Evolutionary conservation across 176 grass and related monocot genomes (phyloP).

Genomic region (Juncus inflexus): DNA sequence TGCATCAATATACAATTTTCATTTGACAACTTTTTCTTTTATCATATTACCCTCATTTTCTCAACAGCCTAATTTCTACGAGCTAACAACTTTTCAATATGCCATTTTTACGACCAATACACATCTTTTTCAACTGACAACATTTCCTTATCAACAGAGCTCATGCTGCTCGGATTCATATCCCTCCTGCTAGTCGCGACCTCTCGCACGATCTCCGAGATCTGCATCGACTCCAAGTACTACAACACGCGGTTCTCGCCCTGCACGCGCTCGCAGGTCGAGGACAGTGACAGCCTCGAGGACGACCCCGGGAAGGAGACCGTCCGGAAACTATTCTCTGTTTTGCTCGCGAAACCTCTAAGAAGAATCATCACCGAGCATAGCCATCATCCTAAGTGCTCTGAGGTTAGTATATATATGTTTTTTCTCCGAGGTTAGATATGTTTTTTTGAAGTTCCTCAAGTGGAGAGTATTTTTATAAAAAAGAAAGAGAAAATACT

Average conservation of each 20-base stretch:
- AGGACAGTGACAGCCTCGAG: conserved; percentile 35
- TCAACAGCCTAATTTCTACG: no score
- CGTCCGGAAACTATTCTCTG: conserved; percentile 34
- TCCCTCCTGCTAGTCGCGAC: conserved; percentile 78
- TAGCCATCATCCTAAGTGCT: conserved; percentile 38
- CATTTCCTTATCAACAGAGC: conserved; percentile 34
- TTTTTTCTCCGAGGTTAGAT: no score
- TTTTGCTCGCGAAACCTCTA: conserved; percentile 42
- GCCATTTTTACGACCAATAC: no score
- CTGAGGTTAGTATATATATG: conserved; percentile 36
- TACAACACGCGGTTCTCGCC: conserved; percentile 76
- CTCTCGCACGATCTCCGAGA: conserved; percentile 75
- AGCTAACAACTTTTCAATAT: no score
- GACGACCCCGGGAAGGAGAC: conserved; percentile 23
- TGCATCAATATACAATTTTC: no score
- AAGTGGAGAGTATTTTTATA: no score
- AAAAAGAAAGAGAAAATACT: no score
- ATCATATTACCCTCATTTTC: no score
- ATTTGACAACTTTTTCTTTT: no score
- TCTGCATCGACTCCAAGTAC: conserved; percentile 86
- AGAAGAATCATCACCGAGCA: conserved; percentile 49
- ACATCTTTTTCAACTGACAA: no score
- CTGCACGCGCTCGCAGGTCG: conserved; percentile 63
- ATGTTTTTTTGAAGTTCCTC: no score
- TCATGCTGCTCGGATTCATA: conserved; percentile 97